Conservation (phyloP, 768 basidiomycete species). For the Rhizopogon vulgaris region DNA sequence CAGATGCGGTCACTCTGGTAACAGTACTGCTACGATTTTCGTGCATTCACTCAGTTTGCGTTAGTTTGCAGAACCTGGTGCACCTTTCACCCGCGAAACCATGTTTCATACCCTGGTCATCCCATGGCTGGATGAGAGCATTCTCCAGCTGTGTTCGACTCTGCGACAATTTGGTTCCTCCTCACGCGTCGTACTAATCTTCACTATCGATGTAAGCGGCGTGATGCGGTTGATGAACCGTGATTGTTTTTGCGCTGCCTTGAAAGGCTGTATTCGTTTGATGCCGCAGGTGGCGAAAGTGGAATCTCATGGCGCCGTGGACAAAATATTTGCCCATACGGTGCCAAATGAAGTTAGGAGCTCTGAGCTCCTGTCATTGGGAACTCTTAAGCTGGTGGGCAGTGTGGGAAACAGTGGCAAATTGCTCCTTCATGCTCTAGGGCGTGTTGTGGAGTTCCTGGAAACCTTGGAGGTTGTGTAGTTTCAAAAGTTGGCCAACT, state of each 20-base stretch:
- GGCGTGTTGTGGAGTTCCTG: neutral
- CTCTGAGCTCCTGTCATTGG: neutral
- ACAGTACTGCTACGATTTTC: neutral
- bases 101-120: slow-evolving; percentile 23
- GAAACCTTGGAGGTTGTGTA: neutral
- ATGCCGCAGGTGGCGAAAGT: neutral
- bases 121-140: slow-evolving; percentile 18
- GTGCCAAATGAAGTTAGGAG: neutral
- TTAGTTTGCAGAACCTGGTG: neutral
- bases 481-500: neutral
- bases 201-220: neutral
- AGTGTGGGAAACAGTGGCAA: neutral
- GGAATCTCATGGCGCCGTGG: neutral
- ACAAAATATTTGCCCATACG: neutral
- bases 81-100: slow-evolving; percentile 1
- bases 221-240: neutral
- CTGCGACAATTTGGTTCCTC: neutral
- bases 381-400: neutral
- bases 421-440: neutral
- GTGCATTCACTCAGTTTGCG: neutral
- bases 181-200: neutral
- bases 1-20: neutral
- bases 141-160: neutral
- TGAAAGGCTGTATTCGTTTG: neutral
- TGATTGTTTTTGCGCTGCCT: neutral